phyloP scores from a whole-genome alignment of 2,329 filamentous ascomycete genomes.

The Neocatenulostroma microsporum region DNA sequence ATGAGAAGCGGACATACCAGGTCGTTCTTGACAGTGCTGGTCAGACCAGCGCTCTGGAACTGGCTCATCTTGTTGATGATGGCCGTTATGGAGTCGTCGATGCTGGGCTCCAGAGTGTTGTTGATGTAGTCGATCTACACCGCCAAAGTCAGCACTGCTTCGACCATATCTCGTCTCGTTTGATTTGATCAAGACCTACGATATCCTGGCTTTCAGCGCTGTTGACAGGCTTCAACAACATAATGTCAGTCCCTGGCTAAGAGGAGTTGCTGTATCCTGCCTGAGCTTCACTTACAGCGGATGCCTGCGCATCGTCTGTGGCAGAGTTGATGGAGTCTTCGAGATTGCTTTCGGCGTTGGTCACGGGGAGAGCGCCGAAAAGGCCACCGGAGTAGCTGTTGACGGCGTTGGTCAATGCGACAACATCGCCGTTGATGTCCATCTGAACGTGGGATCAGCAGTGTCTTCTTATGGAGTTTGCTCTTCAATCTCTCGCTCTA shows the following conservation, averaged over 20 bases:
- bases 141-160: neutral
- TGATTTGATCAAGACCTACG: conserved; percentile 3
- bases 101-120: conserved; percentile 16
- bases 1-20: conserved; percentile 9
- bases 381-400: conserved; percentile 14
- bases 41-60: conserved; percentile 11
- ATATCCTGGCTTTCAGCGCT: conserved; percentile 12
- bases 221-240: conserved; percentile 5
- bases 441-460: neutral
- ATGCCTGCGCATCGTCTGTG: conserved; percentile 11
- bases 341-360: conserved; percentile 11
- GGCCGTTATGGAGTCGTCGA: conserved; percentile 10
- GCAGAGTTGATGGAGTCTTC: conserved; percentile 16
- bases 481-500: neutral
- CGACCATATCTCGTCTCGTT: neutral
- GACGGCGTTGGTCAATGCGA: conserved; percentile 9
- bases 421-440: conserved; percentile 14
- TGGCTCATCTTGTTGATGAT: conserved; percentile 14
- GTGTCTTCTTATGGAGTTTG: neutral
- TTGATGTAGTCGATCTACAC: conserved; percentile 11
- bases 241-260: neutral
- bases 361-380: conserved; percentile 11
- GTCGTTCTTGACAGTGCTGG: conserved; percentile 9
- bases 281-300: conserved; percentile 1
- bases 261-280: neutral